Base-by-base conservation (phyloP, 164 flowering plant genomes). In the Sextonia rubra region DNA sequence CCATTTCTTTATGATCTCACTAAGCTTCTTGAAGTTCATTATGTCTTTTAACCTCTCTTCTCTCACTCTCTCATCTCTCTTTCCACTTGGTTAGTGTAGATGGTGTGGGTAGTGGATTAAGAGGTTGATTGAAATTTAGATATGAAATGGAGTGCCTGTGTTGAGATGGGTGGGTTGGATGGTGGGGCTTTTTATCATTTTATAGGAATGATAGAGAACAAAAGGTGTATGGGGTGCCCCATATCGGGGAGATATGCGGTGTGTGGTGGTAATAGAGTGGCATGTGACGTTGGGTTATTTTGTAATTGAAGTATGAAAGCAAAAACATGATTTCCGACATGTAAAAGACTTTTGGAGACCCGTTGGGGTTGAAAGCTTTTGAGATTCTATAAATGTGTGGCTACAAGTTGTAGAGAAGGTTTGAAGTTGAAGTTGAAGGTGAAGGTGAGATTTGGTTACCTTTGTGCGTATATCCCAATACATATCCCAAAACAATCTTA, bases 1-100 rank as follows among this genome's bases (percentile, higher is more conserved):
- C 80, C 86, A 83, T 71, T 77, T 82, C 52, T 69, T 77, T 4
- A 80, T 48, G 3, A 81, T 77, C 77, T 77, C 82, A 65, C 81
- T 75, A 15, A 84, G 72, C 77, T 76, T 78, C 73, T 76, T 77
- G 1, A 82, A 73, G 60, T 44, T 70, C 77, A 75, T 79, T 47
- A 37, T 1, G 44, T 61, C 58, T 52, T 20, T 55, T 25, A 48
- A 61, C 72, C 55, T 29, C 18, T 12, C n/a, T n/a, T n/a, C n/a
- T n/a, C n/a, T n/a, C n/a, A n/a, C n/a, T n/a, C n/a, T n/a, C n/a
- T n/a, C n/a, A n/a, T n/a, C n/a, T n/a, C n/a, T n/a, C n/a, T n/a
- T n/a, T n/a, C n/a, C n/a, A n/a, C n/a, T n/a, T n/a, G n/a, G n/a
- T n/a, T n/a, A n/a, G n/a, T n/a, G n/a, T n/a, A n/a, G n/a, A n/a